Evolutionary conservation across 163 green algal genomes (phyloP), one percentile per base, ranked within the genome.

Genomic region (Trebouxiophyceae sp.): DNA sequence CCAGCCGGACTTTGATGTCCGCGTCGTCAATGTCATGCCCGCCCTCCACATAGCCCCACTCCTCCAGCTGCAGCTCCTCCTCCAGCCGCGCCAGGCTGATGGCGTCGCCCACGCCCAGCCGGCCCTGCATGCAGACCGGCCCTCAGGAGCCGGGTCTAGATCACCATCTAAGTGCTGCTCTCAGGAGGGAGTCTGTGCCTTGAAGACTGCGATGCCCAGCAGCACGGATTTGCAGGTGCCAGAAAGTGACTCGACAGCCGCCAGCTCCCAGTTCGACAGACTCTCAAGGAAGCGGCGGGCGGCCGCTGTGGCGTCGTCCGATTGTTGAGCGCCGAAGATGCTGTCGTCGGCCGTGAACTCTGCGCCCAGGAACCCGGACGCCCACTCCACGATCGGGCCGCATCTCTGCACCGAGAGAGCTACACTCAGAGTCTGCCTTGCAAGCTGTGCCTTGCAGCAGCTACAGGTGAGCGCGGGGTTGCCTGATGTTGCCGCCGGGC

Each of bases 1-100:
- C n/a, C n/a, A n/a, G n/a, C n/a, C n/a, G n/a, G n/a, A 91, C 89
- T 33, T 70, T 62, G 5, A 89, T 60, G 60, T 97, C 90, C 3
- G 86, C 82, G 45, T 84, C 78, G 71, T 98, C 93, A 20, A 98
- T 81, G 77, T 98, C 93, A 69, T 98, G 93, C 0, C 91, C 93
- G 22, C 92, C 93, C 72, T 98, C 93, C 6, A 98, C 93, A 24
- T 93, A 63, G 2, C 91, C 91, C 91, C 90, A 97, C 55, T 90
- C 75, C 46, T 85, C 81, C 20, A 93, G 86, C 75, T 98, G 93
- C 5, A 81, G 79, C 4, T 88, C 78, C 77, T 97, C 91, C 71
- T 97, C 90, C 30, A 95, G 32, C 12, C 92, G 78, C 1, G 86
- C 70, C 0, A 77, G 72, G 5, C 33, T 4, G 27, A 95, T 67